Conservation (phyloP, 176 grass and related monocot species). For the Aegilops sharonensis region DNA sequence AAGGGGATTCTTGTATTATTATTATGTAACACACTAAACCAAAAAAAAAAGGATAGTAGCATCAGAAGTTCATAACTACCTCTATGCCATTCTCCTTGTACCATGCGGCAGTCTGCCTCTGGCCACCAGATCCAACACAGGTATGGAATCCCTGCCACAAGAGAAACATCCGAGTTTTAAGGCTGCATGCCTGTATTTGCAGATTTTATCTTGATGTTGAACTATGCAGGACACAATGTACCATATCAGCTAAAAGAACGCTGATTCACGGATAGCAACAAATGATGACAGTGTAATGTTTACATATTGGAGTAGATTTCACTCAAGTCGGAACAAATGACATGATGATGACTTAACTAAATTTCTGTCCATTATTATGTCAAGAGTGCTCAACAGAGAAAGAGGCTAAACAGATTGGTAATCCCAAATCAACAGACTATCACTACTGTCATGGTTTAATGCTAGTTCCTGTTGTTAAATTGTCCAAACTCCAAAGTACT, state of each 20-base stretch:
- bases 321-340: neutral
- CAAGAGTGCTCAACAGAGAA: neutral
- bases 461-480: neutral
- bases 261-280: neutral
- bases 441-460: neutral
- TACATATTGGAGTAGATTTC: neutral
- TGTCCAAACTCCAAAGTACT: neutral
- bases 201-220: neutral
- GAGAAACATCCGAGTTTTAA: slow-evolving; percentile 15
- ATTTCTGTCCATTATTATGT: neutral
- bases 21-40: neutral
- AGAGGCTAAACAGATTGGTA: neutral
- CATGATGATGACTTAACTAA: neutral
- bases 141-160: slow-evolving; percentile 82
- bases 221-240: neutral
- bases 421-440: neutral
- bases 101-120: slow-evolving; percentile 79
- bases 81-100: slow-evolving; percentile 90
- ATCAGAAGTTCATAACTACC: slow-evolving; percentile 40
- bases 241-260: neutral
- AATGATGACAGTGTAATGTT: neutral
- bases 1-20: too few relatives aligned
- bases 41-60: neutral
- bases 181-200: neutral
- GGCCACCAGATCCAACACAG: slow-evolving; percentile 85